A percentile compares a stretch with the other conserved stretches of the same genome.
phyloP scores from a whole-genome alignment of 768 basidiomycete genomes.

The Dentipellis fragilis region DNA sequence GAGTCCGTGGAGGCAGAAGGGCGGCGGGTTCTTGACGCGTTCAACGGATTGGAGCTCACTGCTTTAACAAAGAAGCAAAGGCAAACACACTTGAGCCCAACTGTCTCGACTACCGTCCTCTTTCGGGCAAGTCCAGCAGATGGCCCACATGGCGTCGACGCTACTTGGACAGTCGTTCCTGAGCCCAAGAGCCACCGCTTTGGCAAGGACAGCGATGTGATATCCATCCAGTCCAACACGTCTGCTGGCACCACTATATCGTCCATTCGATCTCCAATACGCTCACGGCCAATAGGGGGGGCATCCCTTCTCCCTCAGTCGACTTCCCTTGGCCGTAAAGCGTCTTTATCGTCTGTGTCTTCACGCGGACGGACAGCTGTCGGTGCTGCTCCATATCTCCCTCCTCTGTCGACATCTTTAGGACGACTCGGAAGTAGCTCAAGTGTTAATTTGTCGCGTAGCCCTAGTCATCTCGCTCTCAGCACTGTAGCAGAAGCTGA shows the following conservation, averaged over 20 bases:
- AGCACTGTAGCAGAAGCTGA: slow-evolving; percentile 43
- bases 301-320: slow-evolving; percentile 10
- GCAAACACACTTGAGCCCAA: no score
- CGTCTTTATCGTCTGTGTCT: slow-evolving; percentile 13
- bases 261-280: slow-evolving; percentile 8
- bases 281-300: slow-evolving; percentile 3
- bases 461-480: slow-evolving; percentile 39
- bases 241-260: slow-evolving; percentile 12
- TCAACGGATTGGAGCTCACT: slow-evolving; percentile 68
- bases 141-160: neutral
- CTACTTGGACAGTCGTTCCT: slow-evolving; percentile 1
- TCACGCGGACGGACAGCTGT: slow-evolving; percentile 11
- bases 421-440: slow-evolving; percentile 30
- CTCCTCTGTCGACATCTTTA: slow-evolving; percentile 20
- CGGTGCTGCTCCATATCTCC: slow-evolving; percentile 21
- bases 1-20: slow-evolving; percentile 61
- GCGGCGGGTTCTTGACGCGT: slow-evolving; percentile 63
- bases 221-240: slow-evolving; percentile 12
- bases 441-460: slow-evolving; percentile 42
- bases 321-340: slow-evolving; percentile 8
- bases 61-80: slow-evolving; percentile 32
- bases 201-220: slow-evolving; percentile 9
- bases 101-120: no score
- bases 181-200: neutral
- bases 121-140: no score